A percentile compares a stretch with the other conserved stretches of the same genome.
Evolutionary conservation across 306 rosid genomes (phyloP).

Genomic region (Glycyrrhiza uralensis): DNA sequence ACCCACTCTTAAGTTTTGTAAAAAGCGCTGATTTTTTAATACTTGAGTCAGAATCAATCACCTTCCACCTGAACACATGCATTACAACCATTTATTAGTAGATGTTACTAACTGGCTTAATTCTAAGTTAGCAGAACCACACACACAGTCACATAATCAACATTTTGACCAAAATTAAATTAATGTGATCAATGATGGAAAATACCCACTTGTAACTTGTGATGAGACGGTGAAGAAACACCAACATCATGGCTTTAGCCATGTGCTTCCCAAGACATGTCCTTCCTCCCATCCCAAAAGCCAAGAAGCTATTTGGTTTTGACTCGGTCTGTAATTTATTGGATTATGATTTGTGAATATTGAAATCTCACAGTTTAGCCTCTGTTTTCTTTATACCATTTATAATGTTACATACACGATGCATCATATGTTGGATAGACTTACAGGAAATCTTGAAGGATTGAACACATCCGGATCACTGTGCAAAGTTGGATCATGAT

Average conservation of each 20-base stretch:
- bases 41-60: slow-evolving; percentile 61
- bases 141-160: not conserved
- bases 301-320: slow-evolving; percentile 69
- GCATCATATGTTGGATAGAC: not conserved
- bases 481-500: slow-evolving; percentile 57
- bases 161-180: not conserved
- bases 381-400: not conserved
- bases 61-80: slow-evolving; percentile 59
- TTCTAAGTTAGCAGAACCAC: not conserved
- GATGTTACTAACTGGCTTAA: not conserved
- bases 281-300: slow-evolving; percentile 94
- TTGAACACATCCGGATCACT: slow-evolving; percentile 54
- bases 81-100: not conserved
- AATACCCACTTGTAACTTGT: slow-evolving; percentile 57
- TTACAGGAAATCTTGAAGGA: slow-evolving; percentile 74
- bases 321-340: slow-evolving; percentile 46
- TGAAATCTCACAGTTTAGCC: not conserved
- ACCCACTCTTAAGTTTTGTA: slow-evolving; percentile 66
- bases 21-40: slow-evolving; percentile 73
- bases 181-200: not conserved
- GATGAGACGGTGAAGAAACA: slow-evolving; percentile 78
- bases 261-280: slow-evolving; percentile 80
- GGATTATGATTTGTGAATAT: not conserved
- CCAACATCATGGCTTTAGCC: slow-evolving; percentile 87
- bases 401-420: not conserved